Percentiles rank a stretch among this genome's conserved stretches.
Conservation (phyloP, 805 yeast genomes). For the Zygosaccharomyces pseudorouxii region DNA sequence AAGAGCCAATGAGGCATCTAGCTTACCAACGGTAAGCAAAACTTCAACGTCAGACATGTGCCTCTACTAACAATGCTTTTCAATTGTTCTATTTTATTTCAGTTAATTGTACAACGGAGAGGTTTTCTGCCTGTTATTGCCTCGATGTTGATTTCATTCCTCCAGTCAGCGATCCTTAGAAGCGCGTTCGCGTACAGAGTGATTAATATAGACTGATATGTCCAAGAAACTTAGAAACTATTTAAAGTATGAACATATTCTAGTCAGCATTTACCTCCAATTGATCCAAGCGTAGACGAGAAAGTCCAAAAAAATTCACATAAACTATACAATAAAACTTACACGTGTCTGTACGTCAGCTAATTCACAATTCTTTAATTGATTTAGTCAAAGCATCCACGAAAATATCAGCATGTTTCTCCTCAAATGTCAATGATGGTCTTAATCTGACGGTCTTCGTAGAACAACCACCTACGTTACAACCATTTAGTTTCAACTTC, state of each 20-base stretch:
- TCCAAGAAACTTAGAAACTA: too few species aligned
- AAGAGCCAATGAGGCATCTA: conserved; percentile 91
- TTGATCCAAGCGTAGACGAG: too few species aligned
- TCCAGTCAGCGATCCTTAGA: neutral
- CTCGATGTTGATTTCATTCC: conserved; percentile 1
- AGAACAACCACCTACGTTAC: conserved; percentile 68
- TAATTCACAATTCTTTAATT: conserved; percentile 22
- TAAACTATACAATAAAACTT: neutral
- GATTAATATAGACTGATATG: neutral
- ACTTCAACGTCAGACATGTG: conserved; percentile 58
- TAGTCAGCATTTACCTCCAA: too few species aligned
- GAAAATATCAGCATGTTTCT: conserved; percentile 57
- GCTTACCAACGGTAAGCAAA: conserved; percentile 88
- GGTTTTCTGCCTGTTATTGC: neutral
- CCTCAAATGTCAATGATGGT: conserved; percentile 59
- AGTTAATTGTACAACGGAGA: neutral
- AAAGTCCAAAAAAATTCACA: too few species aligned
- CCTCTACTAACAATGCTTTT: neutral
- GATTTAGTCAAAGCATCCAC: conserved; percentile 39
- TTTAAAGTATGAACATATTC: too few species aligned
- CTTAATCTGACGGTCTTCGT: conserved; percentile 55
- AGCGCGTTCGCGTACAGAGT: conserved; percentile 2
- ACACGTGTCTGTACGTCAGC: neutral
- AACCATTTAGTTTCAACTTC: conserved; percentile 47
- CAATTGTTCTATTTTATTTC: neutral